Evolutionary conservation across 1,284 basidiomycete genomes (phyloP), one percentile per base, ranked within the genome.

Genomic region (Pseudozyma hubeiensis): DNA sequence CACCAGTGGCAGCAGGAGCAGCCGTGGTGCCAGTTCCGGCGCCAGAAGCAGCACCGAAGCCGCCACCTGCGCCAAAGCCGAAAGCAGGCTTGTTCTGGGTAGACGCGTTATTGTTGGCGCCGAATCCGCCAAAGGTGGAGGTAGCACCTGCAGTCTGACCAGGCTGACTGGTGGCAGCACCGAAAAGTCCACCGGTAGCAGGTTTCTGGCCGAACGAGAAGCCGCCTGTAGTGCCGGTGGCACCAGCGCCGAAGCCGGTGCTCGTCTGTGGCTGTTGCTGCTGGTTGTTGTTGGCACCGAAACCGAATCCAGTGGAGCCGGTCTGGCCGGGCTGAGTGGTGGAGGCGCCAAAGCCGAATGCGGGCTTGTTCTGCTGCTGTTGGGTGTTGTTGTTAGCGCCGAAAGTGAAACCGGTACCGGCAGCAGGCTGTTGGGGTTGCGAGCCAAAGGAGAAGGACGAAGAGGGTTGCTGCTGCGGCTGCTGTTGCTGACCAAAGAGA

Each of bases 171-270:
- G 62, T 59, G 11, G 81, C 68, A 37, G 58, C 74, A 24, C 89
- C 88, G 76, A 92, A 91, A 14, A 91, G 80, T 49, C 87, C 85
- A 4, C 86, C 77, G 58, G 83, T 66, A 4, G 75, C 68, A 17
- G 75, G 71, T 54, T 78, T 71, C 29, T 57, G 11, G 73, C 85
- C 74, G 41, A 78, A 74, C 45, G 66, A 57, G 56, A 71, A 72
- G 31, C 75, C 75, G 34, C 68, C 69, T 0, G 64, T 53, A 11
- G 77, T 68, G 54, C 61, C 60, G 7, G 68, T 65, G 39, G 62
- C 48, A 39, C 54, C 53, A n/a, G 72, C 57, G 24, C 74, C 77
- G 37, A 75, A 76, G 39, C 75, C 75, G 17, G 64, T 70, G 29
- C 53, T 48, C 13, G 59, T 51, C 50, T 64, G 72, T 7, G 53